Evolutionary conservation across 441 rosid genomes (phyloP), one percentile per base, ranked within the genome.

Genomic region (Macaranga tanarius): DNA sequence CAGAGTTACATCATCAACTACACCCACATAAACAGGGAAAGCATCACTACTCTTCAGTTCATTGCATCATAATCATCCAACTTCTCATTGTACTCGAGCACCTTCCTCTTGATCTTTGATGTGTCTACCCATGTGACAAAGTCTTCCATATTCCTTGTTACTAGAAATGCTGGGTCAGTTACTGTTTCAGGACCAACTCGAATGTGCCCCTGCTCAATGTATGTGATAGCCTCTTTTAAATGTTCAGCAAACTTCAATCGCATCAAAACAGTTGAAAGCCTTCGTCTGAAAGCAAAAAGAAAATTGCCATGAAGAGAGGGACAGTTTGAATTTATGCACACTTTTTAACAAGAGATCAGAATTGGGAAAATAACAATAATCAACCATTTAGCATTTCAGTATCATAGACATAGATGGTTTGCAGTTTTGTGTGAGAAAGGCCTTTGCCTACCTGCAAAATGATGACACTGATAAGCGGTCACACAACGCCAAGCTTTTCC

Each of bases 111-210:
- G 38, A 95, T 95, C 95, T 92, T 92, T 19, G 97, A 95, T 50
- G 96, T 84, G 82, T 95, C 99, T 23, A 91, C 97, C 99, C 97
- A 95, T 2, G 99, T 95, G 64, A 91, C 83, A 42, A 91, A 95
- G 84, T 95, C 99, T 77, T 95, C 97, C 93, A 87, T 91, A 74
- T 92, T 95, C 82, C 97, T 80, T 0, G 97, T 92, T 20, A 95
- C 99, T 0, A 92, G 83, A 80, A 86, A 95, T 51, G 97, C 92
- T 1, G 97, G 97, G 82, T 95, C 97, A 1, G 89, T 89, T 28
- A 95, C 77, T 0, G 96, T 89, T 51, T 95, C 97, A 0, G 97
- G 95, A 66, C 99, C 99, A n/a, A 92, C 94, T 70, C 97, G 90
- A 72, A 95, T 76, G 77, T 95, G 99, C 50, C 95, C 95, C 79